Conservation (phyloP, 768 basidiomycete genomes). For the Antrodiella citrinella region DNA sequence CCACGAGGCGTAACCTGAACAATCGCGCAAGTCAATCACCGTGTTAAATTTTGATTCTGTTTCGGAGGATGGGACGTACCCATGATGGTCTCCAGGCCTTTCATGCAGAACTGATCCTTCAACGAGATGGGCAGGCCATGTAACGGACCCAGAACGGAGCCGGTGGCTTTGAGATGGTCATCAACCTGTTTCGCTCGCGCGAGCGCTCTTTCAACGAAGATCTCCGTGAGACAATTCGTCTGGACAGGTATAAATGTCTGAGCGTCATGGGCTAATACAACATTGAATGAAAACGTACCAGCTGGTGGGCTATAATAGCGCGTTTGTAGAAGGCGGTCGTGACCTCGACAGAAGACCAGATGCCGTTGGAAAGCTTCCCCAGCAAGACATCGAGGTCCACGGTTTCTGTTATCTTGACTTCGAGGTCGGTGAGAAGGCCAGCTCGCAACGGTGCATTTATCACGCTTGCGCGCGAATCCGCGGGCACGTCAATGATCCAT, state of each 20-base stretch:
- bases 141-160: constrained; percentile 35
- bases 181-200: constrained; percentile 35
- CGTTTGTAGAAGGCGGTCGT: constrained; percentile 39
- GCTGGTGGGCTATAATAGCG: constrained; percentile 41
- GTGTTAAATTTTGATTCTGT: not conserved
- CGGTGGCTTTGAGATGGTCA: constrained; percentile 28
- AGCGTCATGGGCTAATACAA: not conserved
- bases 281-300: constrained; percentile 22
- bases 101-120: constrained; percentile 46
- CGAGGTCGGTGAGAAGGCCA: constrained; percentile 47
- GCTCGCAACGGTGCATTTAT: constrained; percentile 43
- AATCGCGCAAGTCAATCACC: constrained; percentile 5
- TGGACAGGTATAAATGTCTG: constrained; percentile 5
- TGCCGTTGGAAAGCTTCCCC: constrained; percentile 39
- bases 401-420: constrained; percentile 55
- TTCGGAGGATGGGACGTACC: constrained; percentile 23
- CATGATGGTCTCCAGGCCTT: constrained; percentile 55
- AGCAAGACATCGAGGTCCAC: constrained; percentile 40
- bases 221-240: constrained; percentile 45
- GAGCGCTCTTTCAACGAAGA: constrained; percentile 38
- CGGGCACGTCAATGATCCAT: constrained; percentile 49
- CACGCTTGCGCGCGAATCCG: constrained; percentile 43
- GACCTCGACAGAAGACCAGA: constrained; percentile 52
- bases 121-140: constrained; percentile 40
- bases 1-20: constrained; percentile 46